phyloP scores from a whole-genome alignment of 305 asterid genomes.

The Fraxinus baroniana region DNA sequence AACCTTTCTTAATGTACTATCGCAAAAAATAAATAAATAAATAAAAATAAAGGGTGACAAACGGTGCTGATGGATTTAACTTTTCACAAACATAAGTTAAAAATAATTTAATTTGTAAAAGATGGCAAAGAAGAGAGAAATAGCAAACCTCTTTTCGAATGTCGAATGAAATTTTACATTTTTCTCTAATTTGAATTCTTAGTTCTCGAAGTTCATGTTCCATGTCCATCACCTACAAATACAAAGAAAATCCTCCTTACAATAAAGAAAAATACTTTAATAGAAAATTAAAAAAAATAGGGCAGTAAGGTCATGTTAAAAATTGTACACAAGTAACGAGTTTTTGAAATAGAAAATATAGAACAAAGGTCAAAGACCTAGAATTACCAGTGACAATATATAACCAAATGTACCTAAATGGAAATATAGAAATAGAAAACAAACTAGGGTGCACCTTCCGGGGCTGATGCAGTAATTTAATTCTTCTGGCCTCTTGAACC shows the following conservation, averaged over 20 bases:
- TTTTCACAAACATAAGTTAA: background rate
- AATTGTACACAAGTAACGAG: background rate
- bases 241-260: background rate
- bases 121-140: constrained; percentile 7
- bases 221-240: constrained; percentile 86
- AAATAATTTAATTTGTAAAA: background rate
- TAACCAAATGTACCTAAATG: background rate
- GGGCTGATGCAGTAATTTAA: constrained; percentile 82
- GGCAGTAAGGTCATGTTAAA: background rate
- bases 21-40: background rate
- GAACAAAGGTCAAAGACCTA: background rate
- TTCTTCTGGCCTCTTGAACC: constrained; percentile 93
- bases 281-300: background rate
- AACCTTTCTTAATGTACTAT: background rate
- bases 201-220: constrained; percentile 86
- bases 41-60: background rate
- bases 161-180: constrained; percentile 59
- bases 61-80: background rate
- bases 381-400: background rate
- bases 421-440: constrained; percentile 9
- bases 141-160: constrained; percentile 74
- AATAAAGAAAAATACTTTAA: background rate
- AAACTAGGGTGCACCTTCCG: constrained; percentile 58
- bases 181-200: constrained; percentile 72
- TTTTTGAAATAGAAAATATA: background rate